These are phyloP conservation scores for Auricularia auricula-judae DNA, from an alignment of 768 basidiomycete genomes.

Conservation along the genomic window DNA sequence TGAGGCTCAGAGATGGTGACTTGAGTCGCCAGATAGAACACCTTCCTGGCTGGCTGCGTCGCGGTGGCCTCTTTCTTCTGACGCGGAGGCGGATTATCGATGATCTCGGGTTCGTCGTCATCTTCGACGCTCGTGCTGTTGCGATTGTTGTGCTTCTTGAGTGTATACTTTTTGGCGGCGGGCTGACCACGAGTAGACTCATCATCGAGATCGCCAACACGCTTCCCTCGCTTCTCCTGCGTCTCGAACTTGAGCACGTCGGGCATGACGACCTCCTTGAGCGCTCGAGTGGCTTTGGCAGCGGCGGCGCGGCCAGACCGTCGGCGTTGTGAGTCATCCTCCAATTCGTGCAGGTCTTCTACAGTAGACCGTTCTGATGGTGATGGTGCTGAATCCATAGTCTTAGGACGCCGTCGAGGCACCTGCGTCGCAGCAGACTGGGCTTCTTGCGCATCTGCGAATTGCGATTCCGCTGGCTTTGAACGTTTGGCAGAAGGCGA, in stretches of 20 bases:
- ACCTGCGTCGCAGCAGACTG: neutral
- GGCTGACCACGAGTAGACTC: neutral
- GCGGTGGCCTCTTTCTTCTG: neutral
- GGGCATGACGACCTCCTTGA: slow-evolving; percentile 57
- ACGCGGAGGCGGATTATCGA: neutral
- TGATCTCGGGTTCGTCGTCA: slow-evolving; percentile 3
- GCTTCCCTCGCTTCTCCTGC: slow-evolving; percentile 38
- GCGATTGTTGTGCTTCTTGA: neutral
- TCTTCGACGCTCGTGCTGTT: neutral
- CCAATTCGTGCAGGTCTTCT: neutral
- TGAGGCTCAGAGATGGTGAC: slow-evolving; percentile 45
- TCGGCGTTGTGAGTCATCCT: slow-evolving; percentile 1
- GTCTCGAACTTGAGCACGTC: slow-evolving; percentile 61
- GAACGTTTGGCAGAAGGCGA: neutral
- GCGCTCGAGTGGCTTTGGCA: slow-evolving; percentile 34
- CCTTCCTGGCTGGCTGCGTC: slow-evolving; percentile 11
- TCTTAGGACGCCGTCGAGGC: neutral
- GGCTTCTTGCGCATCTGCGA: neutral
- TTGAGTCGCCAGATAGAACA: slow-evolving; percentile 61
- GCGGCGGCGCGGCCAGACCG: slow-evolving; percentile 35
- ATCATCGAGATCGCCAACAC: neutral
- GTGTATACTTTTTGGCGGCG: neutral
- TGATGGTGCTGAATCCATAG: neutral
- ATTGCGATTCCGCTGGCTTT: neutral
- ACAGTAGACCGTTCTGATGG: neutral